phyloP scores from a whole-genome alignment of 345 rosid genomes.

The Rhodomyrtus tomentosa region DNA sequence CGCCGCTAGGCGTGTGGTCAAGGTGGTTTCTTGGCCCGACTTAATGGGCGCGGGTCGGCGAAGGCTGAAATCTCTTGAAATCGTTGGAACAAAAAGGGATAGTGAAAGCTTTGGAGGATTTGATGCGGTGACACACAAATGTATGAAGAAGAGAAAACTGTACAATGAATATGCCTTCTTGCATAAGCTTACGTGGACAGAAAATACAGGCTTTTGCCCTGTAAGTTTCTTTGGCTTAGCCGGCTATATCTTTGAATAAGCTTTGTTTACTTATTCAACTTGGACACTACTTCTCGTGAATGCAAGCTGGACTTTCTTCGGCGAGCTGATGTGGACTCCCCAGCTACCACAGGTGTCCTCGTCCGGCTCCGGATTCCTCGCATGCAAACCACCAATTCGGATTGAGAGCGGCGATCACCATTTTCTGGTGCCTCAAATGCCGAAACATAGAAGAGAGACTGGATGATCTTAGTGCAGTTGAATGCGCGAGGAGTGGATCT shows the following conservation, averaged over 20 bases:
- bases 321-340: conserved; percentile 67
- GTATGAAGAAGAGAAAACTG: no score
- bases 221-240: no score
- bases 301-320: not conserved
- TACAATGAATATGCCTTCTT: no score
- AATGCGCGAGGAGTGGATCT: not conserved
- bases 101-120: no score
- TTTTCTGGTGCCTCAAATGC: not conserved
- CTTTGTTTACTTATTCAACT: no score
- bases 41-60: conserved; percentile 79
- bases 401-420: not conserved
- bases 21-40: conserved; percentile 83
- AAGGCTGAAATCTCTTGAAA: conserved; percentile 28
- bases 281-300: no score
- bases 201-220: no score
- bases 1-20: conserved; percentile 74
- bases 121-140: no score
- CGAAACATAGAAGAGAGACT: not conserved
- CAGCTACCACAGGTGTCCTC: conserved; percentile 29
- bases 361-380: conserved; percentile 33
- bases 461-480: not conserved
- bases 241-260: no score
- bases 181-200: no score
- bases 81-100: no score
- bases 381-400: conserved; percentile 56